Evolutionary conservation across 164 flowering plant genomes (phyloP), one percentile per base, ranked within the genome.

Genomic region (Dillenia suffruticosa): DNA sequence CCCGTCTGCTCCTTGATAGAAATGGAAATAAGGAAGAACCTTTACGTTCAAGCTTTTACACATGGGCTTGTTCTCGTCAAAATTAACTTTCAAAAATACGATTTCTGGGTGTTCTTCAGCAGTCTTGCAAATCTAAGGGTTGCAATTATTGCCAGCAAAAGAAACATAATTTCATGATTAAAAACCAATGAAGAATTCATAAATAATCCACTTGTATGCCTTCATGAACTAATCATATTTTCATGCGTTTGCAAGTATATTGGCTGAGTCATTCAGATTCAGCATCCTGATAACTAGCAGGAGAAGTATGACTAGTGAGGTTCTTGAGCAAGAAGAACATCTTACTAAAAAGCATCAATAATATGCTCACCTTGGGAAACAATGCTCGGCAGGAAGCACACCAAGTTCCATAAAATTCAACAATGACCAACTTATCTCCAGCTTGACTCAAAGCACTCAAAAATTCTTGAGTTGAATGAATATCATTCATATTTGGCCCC

Each of bases 371-470:
- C 98, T 86, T 90, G 8, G 98, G 98, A 64, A 89, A 94, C 59
- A 94, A 76, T 65, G 96, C 97, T 58, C 90, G 75, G 68, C 98
- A 94, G 64, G 98, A 94, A 51, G 89, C 98, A 72, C 97, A 90
- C 98, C 98, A 94, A 40, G 97, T 90, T 56, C 96, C 98, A 77
- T 90, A 94, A 74, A 94, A 94, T 70, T 94, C 98, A 67, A 86
- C 96, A 70, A 94, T 82, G 26, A 94, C 98, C 69, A 94, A 77
- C 72, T 70, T 87, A 44, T 90, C 97, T 63, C 90, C 98, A 68
- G 97, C 97, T 64, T 86, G 72, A 77, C 90, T 80, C 63, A 94
- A 79, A 44, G 97, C 95, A 77, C 62, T 63, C 68, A 94, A 71
- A 77, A 90, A 89, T 43, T 94, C 96, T 72, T 89, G 76, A 5